Percentiles rank a stretch among this genome's conserved stretches.
Evolutionary conservation across 768 basidiomycete species (phyloP).

Genomic region (Lactarius indigo): DNA sequence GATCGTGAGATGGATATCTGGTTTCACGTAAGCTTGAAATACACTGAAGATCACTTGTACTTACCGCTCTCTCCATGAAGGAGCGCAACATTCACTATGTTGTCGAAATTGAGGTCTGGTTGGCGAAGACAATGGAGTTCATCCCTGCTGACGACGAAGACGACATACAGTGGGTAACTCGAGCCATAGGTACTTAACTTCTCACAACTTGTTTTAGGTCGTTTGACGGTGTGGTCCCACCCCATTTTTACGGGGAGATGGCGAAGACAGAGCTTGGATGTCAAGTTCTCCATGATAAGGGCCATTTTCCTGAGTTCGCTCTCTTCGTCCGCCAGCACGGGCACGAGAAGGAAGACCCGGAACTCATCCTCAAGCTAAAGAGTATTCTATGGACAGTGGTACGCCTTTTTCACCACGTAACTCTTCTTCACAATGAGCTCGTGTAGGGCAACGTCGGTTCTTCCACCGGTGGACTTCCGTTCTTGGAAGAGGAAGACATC

Average conservation of each 20-base stretch:
- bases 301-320: constrained; percentile 87
- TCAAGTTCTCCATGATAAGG: constrained; percentile 83
- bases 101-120: constrained; percentile 88
- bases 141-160: constrained; percentile 54
- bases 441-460: constrained; percentile 90
- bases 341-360: constrained; percentile 76
- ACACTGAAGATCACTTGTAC: not conserved
- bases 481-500: constrained; percentile 94
- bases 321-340: constrained; percentile 87
- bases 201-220: constrained; percentile 38
- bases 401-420: constrained; percentile 6
- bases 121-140: constrained; percentile 71
- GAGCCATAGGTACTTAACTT: not conserved
- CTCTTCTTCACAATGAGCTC: constrained; percentile 6
- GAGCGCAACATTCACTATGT: constrained; percentile 93
- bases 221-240: constrained; percentile 84
- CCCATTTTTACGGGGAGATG: constrained; percentile 98
- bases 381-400: constrained; percentile 97
- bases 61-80: constrained; percentile 40
- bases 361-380: constrained; percentile 85
- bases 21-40: constrained; percentile 68
- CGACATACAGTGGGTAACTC: constrained; percentile 47
- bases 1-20: constrained; percentile 94
- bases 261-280: constrained; percentile 95
- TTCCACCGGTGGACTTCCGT: constrained; percentile 84